Percentiles rank a stretch among this genome's conserved stretches.
phyloP scores from a whole-genome alignment of 768 basidiomycete species.

The Rhizopogon vesiculosus region DNA sequence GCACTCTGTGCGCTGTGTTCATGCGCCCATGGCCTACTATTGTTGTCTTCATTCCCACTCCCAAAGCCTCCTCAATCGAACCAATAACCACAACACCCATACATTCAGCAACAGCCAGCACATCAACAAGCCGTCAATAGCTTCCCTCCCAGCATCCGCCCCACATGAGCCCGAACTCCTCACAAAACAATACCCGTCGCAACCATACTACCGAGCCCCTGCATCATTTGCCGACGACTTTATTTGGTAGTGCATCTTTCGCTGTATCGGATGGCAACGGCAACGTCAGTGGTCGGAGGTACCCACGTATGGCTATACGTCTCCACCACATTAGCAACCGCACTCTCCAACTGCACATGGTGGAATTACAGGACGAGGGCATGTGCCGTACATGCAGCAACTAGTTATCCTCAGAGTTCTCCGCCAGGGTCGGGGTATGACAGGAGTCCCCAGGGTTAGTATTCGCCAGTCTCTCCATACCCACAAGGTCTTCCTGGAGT shows the following conservation, averaged over 20 bases:
- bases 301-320: slow-evolving; percentile 13
- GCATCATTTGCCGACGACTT: too few relatives aligned
- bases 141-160: slow-evolving; percentile 1
- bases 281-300: not conserved
- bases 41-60: too few relatives aligned
- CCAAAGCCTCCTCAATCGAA: slow-evolving; percentile 8
- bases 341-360: not conserved
- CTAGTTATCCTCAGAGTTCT: not conserved
- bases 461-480: not conserved
- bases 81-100: slow-evolving; percentile 5
- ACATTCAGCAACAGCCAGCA: slow-evolving; percentile 4
- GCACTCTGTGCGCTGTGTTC: too few relatives aligned
- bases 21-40: too few relatives aligned
- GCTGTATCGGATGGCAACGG: too few relatives aligned
- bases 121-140: too few relatives aligned
- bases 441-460: not conserved
- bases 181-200: too few relatives aligned
- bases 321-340: slow-evolving; percentile 14
- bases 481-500: not conserved
- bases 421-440: slow-evolving; percentile 11
- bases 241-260: too few relatives aligned
- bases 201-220: too few relatives aligned
- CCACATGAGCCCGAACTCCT: too few relatives aligned
- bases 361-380: slow-evolving; percentile 5
- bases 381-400: slow-evolving; percentile 6